phyloP scores from a whole-genome alignment of 345 rosid genomes.

The Acer campestre region DNA sequence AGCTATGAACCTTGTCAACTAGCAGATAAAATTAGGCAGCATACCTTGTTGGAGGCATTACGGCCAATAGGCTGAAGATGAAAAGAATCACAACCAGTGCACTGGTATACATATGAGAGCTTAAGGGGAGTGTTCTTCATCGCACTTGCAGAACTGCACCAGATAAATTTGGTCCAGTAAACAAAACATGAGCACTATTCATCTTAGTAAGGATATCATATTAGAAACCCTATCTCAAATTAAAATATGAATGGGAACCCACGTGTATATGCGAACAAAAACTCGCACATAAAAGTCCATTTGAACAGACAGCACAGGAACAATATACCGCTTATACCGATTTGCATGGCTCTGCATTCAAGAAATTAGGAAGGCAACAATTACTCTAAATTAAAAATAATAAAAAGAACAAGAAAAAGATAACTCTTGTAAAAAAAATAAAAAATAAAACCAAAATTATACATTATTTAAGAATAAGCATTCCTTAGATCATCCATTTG shows the following conservation, averaged over 20 bases:
- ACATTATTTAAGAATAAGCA: background rate
- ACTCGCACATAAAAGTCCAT: conserved; percentile 98
- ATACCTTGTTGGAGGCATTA: conserved; percentile 87
- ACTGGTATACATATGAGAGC: conserved; percentile 96
- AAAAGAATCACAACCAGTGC: conserved; percentile 96
- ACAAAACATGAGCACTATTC: conserved; percentile 5
- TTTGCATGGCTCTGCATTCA: conserved; percentile 93
- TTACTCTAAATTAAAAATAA: background rate
- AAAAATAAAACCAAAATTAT: too few species aligned
- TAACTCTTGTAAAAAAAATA: background rate
- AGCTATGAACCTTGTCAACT: background rate
- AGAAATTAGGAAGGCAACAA: conserved; percentile 15
- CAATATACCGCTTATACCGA: conserved; percentile 95
- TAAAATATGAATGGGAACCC: conserved; percentile 36
- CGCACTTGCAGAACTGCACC: conserved; percentile 92
- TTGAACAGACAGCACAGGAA: conserved; percentile 91
- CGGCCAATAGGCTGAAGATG: conserved; percentile 95
- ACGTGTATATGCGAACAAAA: conserved; percentile 94
- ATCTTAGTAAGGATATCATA: background rate
- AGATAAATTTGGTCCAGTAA: conserved; percentile 24
- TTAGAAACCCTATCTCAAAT: background rate
- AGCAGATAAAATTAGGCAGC: conserved; percentile 15
- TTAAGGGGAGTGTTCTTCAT: conserved; percentile 99
- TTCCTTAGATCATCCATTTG: background rate
- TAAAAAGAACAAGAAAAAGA: background rate